Base-by-base conservation (phyloP, 2,329 filamentous ascomycete genomes). In the Colletotrichum sp. region DNA sequence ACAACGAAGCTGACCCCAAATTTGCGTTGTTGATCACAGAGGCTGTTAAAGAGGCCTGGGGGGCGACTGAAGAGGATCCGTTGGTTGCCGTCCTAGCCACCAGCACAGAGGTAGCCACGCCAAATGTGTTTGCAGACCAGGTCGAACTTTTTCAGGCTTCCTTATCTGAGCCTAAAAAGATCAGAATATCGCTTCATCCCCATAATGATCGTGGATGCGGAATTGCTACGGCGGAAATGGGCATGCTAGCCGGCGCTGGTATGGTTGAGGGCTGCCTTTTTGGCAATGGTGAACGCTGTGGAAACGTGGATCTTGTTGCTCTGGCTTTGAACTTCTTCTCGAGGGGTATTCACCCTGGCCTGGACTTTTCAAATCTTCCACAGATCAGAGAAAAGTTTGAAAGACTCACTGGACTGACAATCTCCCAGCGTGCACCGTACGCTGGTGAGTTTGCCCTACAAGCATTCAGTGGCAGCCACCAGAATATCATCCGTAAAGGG, bases 241-340 rank as follows among this genome's bases (percentile, higher is more conserved):
- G 62, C 12, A 30, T 66, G 70, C 70, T 67, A 13, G 70, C 70
- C 9, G 44, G 70, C 1, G 70, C 70, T 15, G 44, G 62, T 7
- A 72, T 66, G 63, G 70, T 72, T 9, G 70, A 67, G 52, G 60
- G 62, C 15, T 67, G 70, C 12, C 70, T 72, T n/a, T 72, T 72
- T 30, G 62, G 70, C 21, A 72, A 72, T 5, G 70, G 70, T 21
- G 70, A 72, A 34, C 39, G 62, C 15, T 62, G 62, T 13, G 62
- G 70, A n/a, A 72, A 72, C 16, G 70, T 72, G 6, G 70, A 72
- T 28, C 49, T 72, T 0, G 70, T 72, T 4, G 39, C 70, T 10
- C 24, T 72, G 70, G 70, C 70, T 9, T 26, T 72, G 9, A 72
- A 72, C 12, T 30, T 72, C 7, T 68, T 67, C 10, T 59, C 70